Percentiles rank a stretch among this genome's conserved stretches.
phyloP scores from a whole-genome alignment of 2,329 filamentous ascomycete genomes.

The Myriosclerotinia duriaeana region DNA sequence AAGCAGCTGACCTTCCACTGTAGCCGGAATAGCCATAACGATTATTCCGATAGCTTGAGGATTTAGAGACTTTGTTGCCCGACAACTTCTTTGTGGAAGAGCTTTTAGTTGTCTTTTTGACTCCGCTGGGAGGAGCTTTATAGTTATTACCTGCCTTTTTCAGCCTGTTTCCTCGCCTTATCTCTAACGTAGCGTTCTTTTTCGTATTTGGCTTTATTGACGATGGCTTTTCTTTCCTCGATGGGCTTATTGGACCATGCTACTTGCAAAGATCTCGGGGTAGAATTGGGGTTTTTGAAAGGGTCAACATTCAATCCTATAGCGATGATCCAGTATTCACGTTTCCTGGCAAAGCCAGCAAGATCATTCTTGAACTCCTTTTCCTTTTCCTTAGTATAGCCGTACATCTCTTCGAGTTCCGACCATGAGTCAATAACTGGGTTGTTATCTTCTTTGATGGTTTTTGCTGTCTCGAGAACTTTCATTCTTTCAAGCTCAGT shows the following conservation, averaged over 20 bases:
- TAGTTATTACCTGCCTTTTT: slow-evolving; percentile 13
- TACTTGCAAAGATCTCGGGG: not conserved
- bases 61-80: not conserved
- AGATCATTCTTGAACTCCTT: not conserved
- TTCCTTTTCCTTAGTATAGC: not conserved
- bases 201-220: slow-evolving; percentile 1
- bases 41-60: not conserved
- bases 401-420: not conserved
- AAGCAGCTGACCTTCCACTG: not conserved
- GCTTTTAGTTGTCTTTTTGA: not conserved
- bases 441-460: slow-evolving; percentile 8
- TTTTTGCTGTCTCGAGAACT: not conserved
- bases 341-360: not conserved
- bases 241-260: not conserved
- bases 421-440: not conserved
- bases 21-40: not conserved
- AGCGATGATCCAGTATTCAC: not conserved
- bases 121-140: not conserved
- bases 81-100: not conserved
- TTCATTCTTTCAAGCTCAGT: not conserved
- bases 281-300: not conserved
- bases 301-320: not conserved
- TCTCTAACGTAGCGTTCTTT: slow-evolving; percentile 10
- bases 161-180: not conserved
- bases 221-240: not conserved